phyloP scores from a whole-genome alignment of 2,329 filamentous ascomycete genomes.

The Fragosphaeria purpurea region DNA sequence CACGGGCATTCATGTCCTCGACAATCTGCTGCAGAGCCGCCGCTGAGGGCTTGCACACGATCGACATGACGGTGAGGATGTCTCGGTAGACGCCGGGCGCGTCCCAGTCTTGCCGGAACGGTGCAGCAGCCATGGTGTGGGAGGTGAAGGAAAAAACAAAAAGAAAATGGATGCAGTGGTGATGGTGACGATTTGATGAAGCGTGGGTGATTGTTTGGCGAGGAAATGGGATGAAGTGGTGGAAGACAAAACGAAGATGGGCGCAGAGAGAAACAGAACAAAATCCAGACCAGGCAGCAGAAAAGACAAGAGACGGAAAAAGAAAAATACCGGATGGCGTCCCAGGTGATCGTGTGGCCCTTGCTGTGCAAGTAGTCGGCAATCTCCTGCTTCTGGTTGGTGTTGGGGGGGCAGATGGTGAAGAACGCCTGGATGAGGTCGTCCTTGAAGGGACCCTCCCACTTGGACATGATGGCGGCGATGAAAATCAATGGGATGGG shows the following conservation, averaged over 20 bases:
- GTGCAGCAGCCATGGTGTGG: neutral
- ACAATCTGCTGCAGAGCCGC: conserved; percentile 21
- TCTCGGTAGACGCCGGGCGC: conserved; percentile 29
- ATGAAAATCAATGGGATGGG: neutral
- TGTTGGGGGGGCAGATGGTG: neutral
- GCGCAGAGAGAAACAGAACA: neutral
- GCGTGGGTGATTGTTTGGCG: neutral
- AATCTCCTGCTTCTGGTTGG: conserved; percentile 13
- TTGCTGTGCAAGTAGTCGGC: conserved; percentile 8
- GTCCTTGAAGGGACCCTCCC: conserved; percentile 8
- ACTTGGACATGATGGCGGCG: conserved; percentile 10
- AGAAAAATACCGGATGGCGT: conserved; percentile 15
- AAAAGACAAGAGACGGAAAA: neutral
- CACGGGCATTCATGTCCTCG: conserved; percentile 15
- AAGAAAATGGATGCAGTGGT: neutral
- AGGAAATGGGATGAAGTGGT: neutral
- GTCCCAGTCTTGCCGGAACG: conserved; percentile 27
- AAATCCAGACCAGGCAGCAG: no score
- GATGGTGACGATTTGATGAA: neutral
- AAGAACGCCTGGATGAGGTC: conserved; percentile 14
- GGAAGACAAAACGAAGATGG: neutral
- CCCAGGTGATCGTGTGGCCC: conserved; percentile 17
- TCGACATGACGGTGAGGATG: conserved; percentile 32
- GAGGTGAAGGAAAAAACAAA: neutral
- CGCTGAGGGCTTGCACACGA: conserved; percentile 23